Base-by-base conservation (phyloP, 1,284 basidiomycete genomes). In the Cystobasidium sp. region DNA sequence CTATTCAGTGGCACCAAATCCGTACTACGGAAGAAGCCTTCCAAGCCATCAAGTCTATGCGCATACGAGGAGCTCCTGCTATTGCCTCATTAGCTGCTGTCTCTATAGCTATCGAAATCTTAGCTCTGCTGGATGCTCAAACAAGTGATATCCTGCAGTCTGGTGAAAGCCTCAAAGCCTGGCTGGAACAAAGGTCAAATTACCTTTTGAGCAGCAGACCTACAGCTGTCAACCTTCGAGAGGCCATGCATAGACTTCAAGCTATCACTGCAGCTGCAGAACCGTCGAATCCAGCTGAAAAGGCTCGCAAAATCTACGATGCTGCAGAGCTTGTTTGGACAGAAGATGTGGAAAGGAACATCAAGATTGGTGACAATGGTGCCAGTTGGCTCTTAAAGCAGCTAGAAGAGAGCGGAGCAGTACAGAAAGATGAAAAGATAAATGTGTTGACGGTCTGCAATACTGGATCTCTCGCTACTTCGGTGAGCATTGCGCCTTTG, bases 11-110 rank as follows among this genome's bases (percentile, higher is more conserved):
- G 84, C 82, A 68, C 74, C 10, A 43, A 56, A 89, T 96, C 64
- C 84, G 87, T 44, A 87, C 88, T 20, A 85, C 92, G 74, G 88
- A 93, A 75, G 87, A 93, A 66, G 93, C 93, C 0, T 90, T 91
- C 82, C 90, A 92, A 80, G 93, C 93, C 7, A 96, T 96, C 84
- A 94, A 92, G 84, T 86, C 89, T 14, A 96, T 97, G 94, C 76
- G 92, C 89, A 94, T 94, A 78, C 88, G 94, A 65, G 94, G 94
- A 7, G 94, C 94, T 9, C 94, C 94, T 0, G 94, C 94, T n/a
- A 95, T 97, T 68, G 94, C 90, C 0, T 93, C 93, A 1, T 87
- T 96, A 14, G 93, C 93, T 6, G 88, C 93, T 0, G 87, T 97
- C 8, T 87, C 90, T 0, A 84, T 97, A 66, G 88, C 91, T 0